Evolutionary conservation across 75 land plant genomes (phyloP).

Genomic region (Picea sitchensis): DNA sequence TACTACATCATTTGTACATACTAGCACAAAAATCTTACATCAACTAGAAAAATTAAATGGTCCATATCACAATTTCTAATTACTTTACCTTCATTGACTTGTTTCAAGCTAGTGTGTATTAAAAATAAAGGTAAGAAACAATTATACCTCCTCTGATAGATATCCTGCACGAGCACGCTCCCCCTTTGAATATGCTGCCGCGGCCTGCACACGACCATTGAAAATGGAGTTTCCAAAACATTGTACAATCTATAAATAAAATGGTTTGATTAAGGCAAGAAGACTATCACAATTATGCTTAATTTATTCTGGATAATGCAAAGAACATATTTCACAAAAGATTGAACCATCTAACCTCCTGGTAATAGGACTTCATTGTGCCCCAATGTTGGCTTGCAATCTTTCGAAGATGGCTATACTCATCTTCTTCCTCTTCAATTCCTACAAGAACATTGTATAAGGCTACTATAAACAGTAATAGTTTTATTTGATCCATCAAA

Average conservation of each 20-base stretch:
- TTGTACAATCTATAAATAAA: background rate
- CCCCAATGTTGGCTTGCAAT: conserved; percentile 41
- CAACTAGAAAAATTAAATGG: background rate
- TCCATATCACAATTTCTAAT: too few relatives aligned
- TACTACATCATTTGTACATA: background rate
- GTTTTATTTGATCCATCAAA: too few relatives aligned
- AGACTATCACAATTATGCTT: background rate
- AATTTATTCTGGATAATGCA: background rate
- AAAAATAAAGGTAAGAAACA: background rate
- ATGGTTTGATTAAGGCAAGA: background rate
- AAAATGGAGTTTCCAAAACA: background rate
- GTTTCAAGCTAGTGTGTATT: background rate
- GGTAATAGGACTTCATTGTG: conserved; percentile 37
- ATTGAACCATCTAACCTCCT: conserved; percentile 22
- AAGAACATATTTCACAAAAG: background rate
- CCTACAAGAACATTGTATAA: background rate
- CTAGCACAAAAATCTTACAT: background rate
- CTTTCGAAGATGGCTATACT: conserved; percentile 24
- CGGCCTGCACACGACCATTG: conserved; percentile 46
- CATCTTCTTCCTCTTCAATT: conserved; percentile 19
- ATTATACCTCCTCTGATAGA: conserved; percentile 65
- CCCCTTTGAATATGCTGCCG: conserved; percentile 67
- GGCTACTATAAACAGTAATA: too few relatives aligned
- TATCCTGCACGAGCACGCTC: conserved; percentile 46
- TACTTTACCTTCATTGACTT: too few relatives aligned